Percentiles rank a stretch among this genome's conserved stretches.
These are phyloP conservation scores for Diplogelasinospora grovesii DNA, from an alignment of 495 filamentous ascomycete genomes.

Conservation along the genomic window DNA sequence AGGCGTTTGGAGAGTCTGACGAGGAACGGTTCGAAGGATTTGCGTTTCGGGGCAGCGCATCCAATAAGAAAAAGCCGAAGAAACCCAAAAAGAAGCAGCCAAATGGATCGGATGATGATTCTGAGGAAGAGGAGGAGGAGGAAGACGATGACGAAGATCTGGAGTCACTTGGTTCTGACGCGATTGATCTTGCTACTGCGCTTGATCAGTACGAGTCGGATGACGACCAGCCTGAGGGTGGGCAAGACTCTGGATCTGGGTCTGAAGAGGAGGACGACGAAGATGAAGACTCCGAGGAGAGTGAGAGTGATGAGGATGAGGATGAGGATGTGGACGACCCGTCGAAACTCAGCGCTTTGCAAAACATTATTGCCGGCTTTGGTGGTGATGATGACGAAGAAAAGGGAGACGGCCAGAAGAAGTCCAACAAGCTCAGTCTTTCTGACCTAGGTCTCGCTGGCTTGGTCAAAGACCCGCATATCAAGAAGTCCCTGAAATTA, in stretches of 20 bases:
- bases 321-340: constrained; percentile 58
- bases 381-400: constrained; percentile 30
- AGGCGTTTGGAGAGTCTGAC: constrained; percentile 86
- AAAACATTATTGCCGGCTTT: constrained; percentile 65
- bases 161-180: constrained; percentile 67
- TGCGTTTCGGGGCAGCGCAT: constrained; percentile 62
- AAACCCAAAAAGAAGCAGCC: constrained; percentile 22
- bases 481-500: constrained; percentile 75
- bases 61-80: constrained; percentile 39
- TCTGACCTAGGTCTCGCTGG: constrained; percentile 65
- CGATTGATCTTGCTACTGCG: constrained; percentile 74
- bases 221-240: constrained; percentile 22
- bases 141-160: constrained; percentile 51
- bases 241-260: constrained; percentile 29
- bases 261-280: constrained; percentile 36
- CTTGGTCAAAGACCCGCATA: constrained; percentile 63
- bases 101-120: constrained; percentile 33
- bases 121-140: constrained; percentile 51
- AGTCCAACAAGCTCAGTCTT: constrained; percentile 69
- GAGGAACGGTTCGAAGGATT: constrained; percentile 75
- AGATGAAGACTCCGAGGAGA: constrained; percentile 44
- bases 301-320: constrained; percentile 44
- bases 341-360: constrained; percentile 56
- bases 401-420: constrained; percentile 23
- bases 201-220: constrained; percentile 65